These are phyloP conservation scores for Aureobasidium namibiae DNA, from an alignment of 2,329 filamentous ascomycete species.

Conservation along the genomic window DNA sequence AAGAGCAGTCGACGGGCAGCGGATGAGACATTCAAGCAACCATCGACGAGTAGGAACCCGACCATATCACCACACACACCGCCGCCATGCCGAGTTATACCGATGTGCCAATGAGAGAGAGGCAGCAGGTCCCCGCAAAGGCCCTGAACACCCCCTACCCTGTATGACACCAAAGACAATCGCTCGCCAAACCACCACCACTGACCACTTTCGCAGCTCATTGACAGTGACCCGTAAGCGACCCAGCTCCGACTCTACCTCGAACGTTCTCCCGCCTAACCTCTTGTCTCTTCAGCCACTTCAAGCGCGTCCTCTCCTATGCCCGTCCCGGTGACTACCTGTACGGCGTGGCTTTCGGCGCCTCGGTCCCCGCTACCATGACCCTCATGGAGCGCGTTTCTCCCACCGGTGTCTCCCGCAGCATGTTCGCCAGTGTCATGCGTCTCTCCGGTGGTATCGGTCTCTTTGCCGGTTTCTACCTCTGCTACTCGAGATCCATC, in stretches of 20 bases:
- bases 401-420: slow-evolving; percentile 75
- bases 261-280: slow-evolving; percentile 14
- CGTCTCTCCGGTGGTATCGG: slow-evolving; percentile 68
- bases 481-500: slow-evolving; percentile 75
- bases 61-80: slow-evolving; percentile 1
- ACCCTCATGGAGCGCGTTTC: slow-evolving; percentile 73
- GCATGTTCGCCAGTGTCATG: slow-evolving; percentile 76
- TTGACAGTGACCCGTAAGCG: slow-evolving; percentile 94
- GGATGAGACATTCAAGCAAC: slow-evolving; percentile 7
- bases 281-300: slow-evolving; percentile 54
- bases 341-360: slow-evolving; percentile 58
- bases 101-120: slow-evolving; percentile 11
- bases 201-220: slow-evolving; percentile 57
- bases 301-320: slow-evolving; percentile 83
- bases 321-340: slow-evolving; percentile 77
- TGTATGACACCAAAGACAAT: slow-evolving; percentile 48
- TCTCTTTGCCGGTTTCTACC: slow-evolving; percentile 68
- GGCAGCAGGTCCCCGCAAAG: slow-evolving; percentile 56
- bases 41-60: not conserved
- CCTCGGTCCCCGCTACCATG: slow-evolving; percentile 66
- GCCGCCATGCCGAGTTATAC: slow-evolving; percentile 12
- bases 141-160: slow-evolving; percentile 75
- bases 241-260: slow-evolving; percentile 15
- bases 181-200: not conserved
- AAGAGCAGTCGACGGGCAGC: not conserved